These are phyloP conservation scores for Myrica gale DNA, from an alignment of 306 rosid species.

Conservation along the genomic window DNA sequence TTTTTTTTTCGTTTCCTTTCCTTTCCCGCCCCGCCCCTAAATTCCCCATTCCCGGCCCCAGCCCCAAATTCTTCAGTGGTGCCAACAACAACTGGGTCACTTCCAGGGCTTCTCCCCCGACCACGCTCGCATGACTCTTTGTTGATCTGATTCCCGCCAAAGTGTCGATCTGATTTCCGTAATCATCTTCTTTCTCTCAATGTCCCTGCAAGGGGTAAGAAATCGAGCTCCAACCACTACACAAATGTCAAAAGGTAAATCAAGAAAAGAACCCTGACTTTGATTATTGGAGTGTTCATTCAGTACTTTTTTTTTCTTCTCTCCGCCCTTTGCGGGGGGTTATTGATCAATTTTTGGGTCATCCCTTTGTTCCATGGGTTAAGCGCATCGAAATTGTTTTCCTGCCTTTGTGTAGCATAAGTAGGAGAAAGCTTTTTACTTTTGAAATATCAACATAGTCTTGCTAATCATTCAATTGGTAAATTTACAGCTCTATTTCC, in stretches of 20 bases:
- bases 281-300: background rate
- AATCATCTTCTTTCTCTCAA: background rate
- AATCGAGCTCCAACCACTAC: slow-evolving; percentile 45
- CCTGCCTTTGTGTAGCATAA: background rate
- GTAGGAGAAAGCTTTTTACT: background rate
- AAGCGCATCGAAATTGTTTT: slow-evolving; percentile 7
- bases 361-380: background rate
- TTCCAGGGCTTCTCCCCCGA: no score
- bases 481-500: slow-evolving; percentile 12
- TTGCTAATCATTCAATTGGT: background rate
- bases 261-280: slow-evolving; percentile 34
- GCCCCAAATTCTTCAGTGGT: no score
- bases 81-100: no score
- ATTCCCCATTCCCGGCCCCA: no score
- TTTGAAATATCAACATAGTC: background rate
- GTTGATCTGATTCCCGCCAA: slow-evolving; percentile 31
- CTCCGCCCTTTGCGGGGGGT: background rate
- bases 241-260: slow-evolving; percentile 49
- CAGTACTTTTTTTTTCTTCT: background rate
- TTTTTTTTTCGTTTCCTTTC: no score
- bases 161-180: background rate
- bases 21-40: no score
- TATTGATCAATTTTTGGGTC: background rate
- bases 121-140: no score
- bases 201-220: slow-evolving; percentile 24